These are phyloP conservation scores for Salvia hispanica DNA, from an alignment of 257 asterid species.

Conservation along the genomic window DNA sequence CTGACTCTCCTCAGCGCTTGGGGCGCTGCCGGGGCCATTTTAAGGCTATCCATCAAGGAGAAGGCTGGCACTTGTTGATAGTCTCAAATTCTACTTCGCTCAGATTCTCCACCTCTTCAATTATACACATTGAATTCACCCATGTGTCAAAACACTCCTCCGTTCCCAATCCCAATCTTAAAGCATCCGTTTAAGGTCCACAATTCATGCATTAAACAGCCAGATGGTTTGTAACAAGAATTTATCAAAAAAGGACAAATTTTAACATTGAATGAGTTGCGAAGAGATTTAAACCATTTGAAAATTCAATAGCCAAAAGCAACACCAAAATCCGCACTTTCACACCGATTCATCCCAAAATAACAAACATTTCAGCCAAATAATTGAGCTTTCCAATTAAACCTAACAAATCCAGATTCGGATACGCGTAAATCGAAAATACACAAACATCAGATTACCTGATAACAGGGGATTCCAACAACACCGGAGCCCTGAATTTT, in stretches of 20 bases:
- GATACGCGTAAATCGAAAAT: slow-evolving; percentile 10
- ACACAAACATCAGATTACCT: slow-evolving; percentile 38
- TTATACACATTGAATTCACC: slow-evolving; percentile 42
- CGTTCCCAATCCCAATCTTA: slow-evolving; percentile 26
- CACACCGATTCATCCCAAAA: slow-evolving; percentile 21
- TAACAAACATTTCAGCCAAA: slow-evolving; percentile 21
- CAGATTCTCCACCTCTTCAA: slow-evolving; percentile 27
- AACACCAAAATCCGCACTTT: slow-evolving; percentile 23
- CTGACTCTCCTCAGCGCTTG: slow-evolving; percentile 61
- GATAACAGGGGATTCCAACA: slow-evolving; percentile 39
- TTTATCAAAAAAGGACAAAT: slow-evolving; percentile 1
- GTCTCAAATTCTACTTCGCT: slow-evolving; percentile 37
- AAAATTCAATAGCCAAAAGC: background rate
- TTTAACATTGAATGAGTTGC: background rate
- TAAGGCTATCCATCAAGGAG: slow-evolving; percentile 72
- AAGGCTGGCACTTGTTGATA: slow-evolving; percentile 32
- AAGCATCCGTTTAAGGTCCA: background rate
- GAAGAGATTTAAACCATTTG: background rate
- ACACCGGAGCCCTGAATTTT: slow-evolving; percentile 40
- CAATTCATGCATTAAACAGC: slow-evolving; percentile 22
- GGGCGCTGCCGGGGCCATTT: slow-evolving; percentile 42
- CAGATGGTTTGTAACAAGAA: background rate
- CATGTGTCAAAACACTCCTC: slow-evolving; percentile 18
- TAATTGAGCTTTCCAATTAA: slow-evolving; percentile 2
- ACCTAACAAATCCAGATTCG: slow-evolving; percentile 33